A percentile compares a stretch with the other conserved stretches of the same genome.
Conservation (phyloP, 2,329 filamentous ascomycete genomes). For the Venturia oleaginea region DNA sequence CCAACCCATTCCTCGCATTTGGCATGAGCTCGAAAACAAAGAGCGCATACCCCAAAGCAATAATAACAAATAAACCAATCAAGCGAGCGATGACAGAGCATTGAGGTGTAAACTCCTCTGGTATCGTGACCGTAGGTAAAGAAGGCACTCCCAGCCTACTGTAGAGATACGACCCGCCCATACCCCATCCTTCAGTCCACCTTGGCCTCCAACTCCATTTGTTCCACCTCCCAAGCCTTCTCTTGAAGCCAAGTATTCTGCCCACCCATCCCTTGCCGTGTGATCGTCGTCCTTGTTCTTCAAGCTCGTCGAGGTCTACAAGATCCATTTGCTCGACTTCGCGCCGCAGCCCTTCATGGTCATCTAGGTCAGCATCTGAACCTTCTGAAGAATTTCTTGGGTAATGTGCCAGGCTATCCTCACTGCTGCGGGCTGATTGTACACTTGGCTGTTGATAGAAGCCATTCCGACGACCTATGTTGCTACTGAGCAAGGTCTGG, state of each 20-base stretch:
- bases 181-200: slow-evolving; percentile 21
- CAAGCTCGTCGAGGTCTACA: slow-evolving; percentile 10
- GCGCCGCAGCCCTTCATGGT: slow-evolving; percentile 10
- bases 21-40: slow-evolving; percentile 80
- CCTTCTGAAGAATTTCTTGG: slow-evolving; percentile 6
- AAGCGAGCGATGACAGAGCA: slow-evolving; percentile 63
- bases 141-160: slow-evolving; percentile 49
- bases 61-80: slow-evolving; percentile 64
- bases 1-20: slow-evolving; percentile 53
- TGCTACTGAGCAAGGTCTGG: slow-evolving; percentile 57
- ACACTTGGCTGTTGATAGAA: slow-evolving; percentile 72
- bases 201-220: slow-evolving; percentile 29
- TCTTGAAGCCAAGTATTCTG: slow-evolving; percentile 19
- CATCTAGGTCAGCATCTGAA: slow-evolving; percentile 12
- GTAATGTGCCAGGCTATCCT: slow-evolving; percentile 13
- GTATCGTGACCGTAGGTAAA: slow-evolving; percentile 35
- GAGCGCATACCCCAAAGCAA: slow-evolving; percentile 71
- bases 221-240: slow-evolving; percentile 22
- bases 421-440: slow-evolving; percentile 62
- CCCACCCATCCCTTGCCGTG: slow-evolving; percentile 42
- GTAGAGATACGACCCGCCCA: slow-evolving; percentile 41
- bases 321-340: slow-evolving; percentile 13
- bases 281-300: slow-evolving; percentile 10
- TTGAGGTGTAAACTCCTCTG: slow-evolving; percentile 42
- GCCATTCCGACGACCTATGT: slow-evolving; percentile 24